Base-by-base conservation (phyloP, 495 filamentous ascomycete genomes). In the Trichocladium uniseriatum region DNA sequence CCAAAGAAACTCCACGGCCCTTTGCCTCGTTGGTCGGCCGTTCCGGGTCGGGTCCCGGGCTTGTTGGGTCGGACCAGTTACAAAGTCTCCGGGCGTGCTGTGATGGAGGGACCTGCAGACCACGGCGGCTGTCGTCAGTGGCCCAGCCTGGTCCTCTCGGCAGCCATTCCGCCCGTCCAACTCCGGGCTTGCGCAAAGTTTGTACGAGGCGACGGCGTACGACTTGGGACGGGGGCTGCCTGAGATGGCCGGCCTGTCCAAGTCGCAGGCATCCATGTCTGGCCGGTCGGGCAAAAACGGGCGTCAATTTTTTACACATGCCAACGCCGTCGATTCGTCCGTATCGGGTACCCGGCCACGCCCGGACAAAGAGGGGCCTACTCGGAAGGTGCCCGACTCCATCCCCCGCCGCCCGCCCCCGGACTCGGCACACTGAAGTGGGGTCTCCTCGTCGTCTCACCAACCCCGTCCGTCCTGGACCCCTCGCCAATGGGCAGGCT, bases 1-100 rank as follows among this genome's bases (percentile, higher is more conserved):
- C 49, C 49, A 39, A 51, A 45, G 35, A 43, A n/a, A 45, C 35
- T n/a, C 16, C 41, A 45, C 41, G 29, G 47, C 16, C 20, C 32
- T 32, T 21, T 40, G 16, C 40, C 49, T 38, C 11, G 34, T 45
- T 45, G 41, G 35, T 39, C 34, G 24, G 40, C 40, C 21, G 40
- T 29, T 34, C 28, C 41, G 49, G n/a, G 19, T 20, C 35, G 31
- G 21, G 38, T 37, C 47, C 9, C 31, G 2, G 31, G 7, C 24
- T 27, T 27, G 24, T 27, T 27, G 3, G 24, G 24, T n/a, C n/a
- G n/a, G n/a, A n/a, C n/a, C n/a, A n/a, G n/a, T n/a, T n/a, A n/a
- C n/a, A n/a, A n/a, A n/a, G n/a, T n/a, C n/a, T n/a, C n/a, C n/a
- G n/a, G n/a, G n/a, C n/a, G n/a, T n/a, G n/a, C n/a, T n/a, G n/a